phyloP scores from a whole-genome alignment of 2,329 filamentous ascomycete species.

The Colletotrichum kahawae region DNA sequence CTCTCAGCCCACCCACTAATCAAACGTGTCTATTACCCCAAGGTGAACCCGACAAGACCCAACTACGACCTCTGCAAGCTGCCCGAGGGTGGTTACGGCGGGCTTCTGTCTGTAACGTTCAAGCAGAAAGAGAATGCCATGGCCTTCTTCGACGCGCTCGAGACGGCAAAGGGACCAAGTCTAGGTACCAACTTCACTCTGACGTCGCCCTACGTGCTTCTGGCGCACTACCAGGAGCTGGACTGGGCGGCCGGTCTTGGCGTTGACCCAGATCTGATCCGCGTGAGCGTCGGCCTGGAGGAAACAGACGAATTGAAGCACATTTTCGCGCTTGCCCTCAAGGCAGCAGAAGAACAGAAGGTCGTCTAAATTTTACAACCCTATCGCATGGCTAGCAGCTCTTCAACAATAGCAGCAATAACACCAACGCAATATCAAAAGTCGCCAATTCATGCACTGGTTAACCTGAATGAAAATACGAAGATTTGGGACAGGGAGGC shows the following conservation, averaged over 20 bases:
- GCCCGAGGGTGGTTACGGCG: slow-evolving; percentile 83
- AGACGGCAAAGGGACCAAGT: slow-evolving; percentile 92
- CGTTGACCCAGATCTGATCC: slow-evolving; percentile 79
- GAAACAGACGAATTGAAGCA: slow-evolving; percentile 69
- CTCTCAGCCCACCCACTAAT: slow-evolving; percentile 67
- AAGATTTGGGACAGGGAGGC: not conserved
- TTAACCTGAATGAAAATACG: not conserved
- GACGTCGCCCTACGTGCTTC: slow-evolving; percentile 85
- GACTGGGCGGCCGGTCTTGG: slow-evolving; percentile 88
- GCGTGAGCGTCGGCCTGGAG: slow-evolving; percentile 90
- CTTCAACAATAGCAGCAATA: not conserved
- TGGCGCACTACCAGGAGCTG: slow-evolving; percentile 90
- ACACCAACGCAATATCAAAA: not conserved
- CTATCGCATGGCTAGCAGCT: not conserved
- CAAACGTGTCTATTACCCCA: slow-evolving; percentile 86
- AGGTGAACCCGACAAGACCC: slow-evolving; percentile 69
- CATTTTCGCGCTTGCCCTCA: slow-evolving; percentile 73
- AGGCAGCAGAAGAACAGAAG: slow-evolving; percentile 49
- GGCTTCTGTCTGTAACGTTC: slow-evolving; percentile 86
- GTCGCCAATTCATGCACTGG: not conserved
- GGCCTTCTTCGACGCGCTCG: slow-evolving; percentile 83
- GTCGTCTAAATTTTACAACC: not conserved
- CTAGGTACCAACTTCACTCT: slow-evolving; percentile 97
- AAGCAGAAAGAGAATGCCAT: slow-evolving; percentile 72
- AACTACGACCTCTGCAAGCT: slow-evolving; percentile 83